Evolutionary conservation across 331 rosid genomes (phyloP), one percentile per base, ranked within the genome.

Genomic region (Quercus tomentella): DNA sequence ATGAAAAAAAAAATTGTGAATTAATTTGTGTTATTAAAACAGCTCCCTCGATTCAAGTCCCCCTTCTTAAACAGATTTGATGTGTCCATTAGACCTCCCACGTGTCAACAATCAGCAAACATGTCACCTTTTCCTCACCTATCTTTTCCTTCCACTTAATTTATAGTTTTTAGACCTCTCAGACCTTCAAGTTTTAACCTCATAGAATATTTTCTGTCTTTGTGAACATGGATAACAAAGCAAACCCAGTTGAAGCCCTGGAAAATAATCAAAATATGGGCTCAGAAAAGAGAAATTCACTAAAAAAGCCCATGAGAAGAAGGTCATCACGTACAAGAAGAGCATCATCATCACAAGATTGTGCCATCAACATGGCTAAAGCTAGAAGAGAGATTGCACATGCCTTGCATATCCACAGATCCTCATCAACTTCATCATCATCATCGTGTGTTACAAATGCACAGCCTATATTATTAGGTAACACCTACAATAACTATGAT

Each of bases 101-200:
- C 89, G 82, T 81, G 89, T 82, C 85, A 78, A 43, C 73, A 6
- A 85, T 82, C 85, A 78, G 45, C 73, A 17, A 49, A 77, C 75
- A 78, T 76, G 76, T 70, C 28, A 2, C 70, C 61, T 30, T 72
- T 70, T 79, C 78, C 79, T 57, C 69, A 83, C 81, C 77, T 74
- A 52, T 73, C 80, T 74, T 74, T 41, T 74, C 79, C 37, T 57
- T 26, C 33, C 75, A 55, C 74, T 52, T 31, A 67, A 71, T 51
- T 41, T 22, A 22, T 18, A 17, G 18, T 16, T 1, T 22, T 74
- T 45, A 20, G 18, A 1, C 70, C 21, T n/a, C 55, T 15, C 10
- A 7, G 55, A 28, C 18, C 61, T 16, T 63, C 84, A 62, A 41
- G 33, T 22, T 52, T 22, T 56, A 80, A 28, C 49, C 43, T 21